Base-by-base conservation (phyloP, 768 basidiomycete genomes). In the Serpula lacrymans region DNA sequence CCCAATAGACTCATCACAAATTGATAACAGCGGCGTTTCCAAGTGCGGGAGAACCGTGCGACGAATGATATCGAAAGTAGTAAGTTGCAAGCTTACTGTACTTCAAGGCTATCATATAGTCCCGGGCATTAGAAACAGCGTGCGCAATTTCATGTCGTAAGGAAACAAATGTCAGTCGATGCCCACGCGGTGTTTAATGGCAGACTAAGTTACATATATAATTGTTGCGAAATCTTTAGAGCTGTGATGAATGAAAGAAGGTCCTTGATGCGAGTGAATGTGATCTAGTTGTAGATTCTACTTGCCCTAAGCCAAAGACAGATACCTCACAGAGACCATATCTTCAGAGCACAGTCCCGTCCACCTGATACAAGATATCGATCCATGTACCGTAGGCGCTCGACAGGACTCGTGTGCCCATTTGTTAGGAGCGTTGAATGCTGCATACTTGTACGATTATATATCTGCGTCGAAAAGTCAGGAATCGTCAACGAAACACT, bases 321-420 rank as follows among this genome's bases (percentile, higher is more conserved):
- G 17, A n/a, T 39, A 6, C 17, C 26, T 71, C 73, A 97, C 61
- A 97, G 67, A 34, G 91, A 90, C 94, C 94, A 97, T 48, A 95
- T 83, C 69, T 94, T 96, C 50, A 95, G 75, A 35, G 73, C 69
- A 14, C 87, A 71, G 64, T 98, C 96, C 37, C 86, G 78, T 36
- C 84, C 92, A 24, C 96, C 96, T 7, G 88, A 88, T 21, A 89
- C 83, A 33, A 97, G 71, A 64, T 96, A 99, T 34, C 86, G 82
- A 63, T 98, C 96, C 84, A 96, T 95, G 65, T 95, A 98, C 34
- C 96, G 78, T 47, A 98, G 69, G 49, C 77, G 77, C 64, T 93
- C 89, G 21, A 84, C 85, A 1, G 95, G 94, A 46, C 78, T 81
- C 13, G 77, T 88, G 62, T 99, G 96, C n/a, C 96, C 96, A 58